Conservation (phyloP, 148 eudicot species). For the Beta vulgaris region DNA sequence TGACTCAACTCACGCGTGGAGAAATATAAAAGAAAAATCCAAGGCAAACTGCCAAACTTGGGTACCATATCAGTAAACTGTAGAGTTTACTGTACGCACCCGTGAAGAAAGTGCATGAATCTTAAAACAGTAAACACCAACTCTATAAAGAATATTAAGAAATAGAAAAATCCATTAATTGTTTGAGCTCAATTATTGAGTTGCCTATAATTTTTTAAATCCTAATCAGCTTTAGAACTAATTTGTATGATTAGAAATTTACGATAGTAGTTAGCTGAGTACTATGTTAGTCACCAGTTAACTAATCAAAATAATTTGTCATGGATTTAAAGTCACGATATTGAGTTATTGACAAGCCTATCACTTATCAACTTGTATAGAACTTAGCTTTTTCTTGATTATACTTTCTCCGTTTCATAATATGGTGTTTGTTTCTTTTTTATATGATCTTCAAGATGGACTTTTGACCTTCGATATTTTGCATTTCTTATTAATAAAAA, state of each 20-base stretch:
- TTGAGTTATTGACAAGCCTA: slow-evolving; percentile 20
- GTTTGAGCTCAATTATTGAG: not conserved
- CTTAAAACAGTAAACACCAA: not conserved
- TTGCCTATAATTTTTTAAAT: not conserved
- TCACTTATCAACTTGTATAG: no score
- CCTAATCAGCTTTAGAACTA: not conserved
- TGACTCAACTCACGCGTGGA: no score
- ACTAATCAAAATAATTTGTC: not conserved
- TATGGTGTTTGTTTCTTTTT: no score
- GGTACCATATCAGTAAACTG: not conserved
- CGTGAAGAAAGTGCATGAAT: not conserved
- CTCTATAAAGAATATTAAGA: not conserved
- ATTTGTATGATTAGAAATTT: not conserved
- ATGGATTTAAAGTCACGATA: not conserved
- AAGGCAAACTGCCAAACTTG: not conserved
- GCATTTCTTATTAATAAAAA: no score
- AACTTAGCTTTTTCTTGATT: no score
- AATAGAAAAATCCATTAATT: not conserved
- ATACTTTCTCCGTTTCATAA: no score
- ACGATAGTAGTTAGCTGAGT: not conserved
- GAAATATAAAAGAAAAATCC: no score
- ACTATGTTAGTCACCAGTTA: slow-evolving; percentile 9
- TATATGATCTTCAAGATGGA: no score
- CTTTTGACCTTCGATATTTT: no score
- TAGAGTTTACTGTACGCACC: not conserved